These are phyloP conservation scores for Aspergillus sp. DNA, from an alignment of 2,329 filamentous ascomycete genomes.

Conservation along the genomic window DNA sequence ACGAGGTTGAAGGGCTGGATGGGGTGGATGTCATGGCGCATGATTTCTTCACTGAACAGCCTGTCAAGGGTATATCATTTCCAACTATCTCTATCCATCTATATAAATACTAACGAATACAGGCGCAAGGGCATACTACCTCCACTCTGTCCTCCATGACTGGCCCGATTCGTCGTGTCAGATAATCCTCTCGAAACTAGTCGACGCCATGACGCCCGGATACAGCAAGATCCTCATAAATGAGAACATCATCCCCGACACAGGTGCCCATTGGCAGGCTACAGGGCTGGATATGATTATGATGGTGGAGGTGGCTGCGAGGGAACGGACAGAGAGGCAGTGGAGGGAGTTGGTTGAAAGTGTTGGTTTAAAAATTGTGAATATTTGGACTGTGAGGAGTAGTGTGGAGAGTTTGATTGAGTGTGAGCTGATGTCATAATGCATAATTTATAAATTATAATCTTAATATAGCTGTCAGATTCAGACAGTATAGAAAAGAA, in stretches of 20 bases:
- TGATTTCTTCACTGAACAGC: slow-evolving; percentile 45
- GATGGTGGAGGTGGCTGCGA: slow-evolving; percentile 36
- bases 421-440: slow-evolving; percentile 6
- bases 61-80: slow-evolving; percentile 36
- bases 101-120: background rate
- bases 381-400: slow-evolving; percentile 21
- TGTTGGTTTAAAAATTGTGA: slow-evolving; percentile 31
- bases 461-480: too few species aligned
- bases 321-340: slow-evolving; percentile 37
- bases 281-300: slow-evolving; percentile 33
- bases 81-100: background rate
- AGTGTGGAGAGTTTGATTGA: slow-evolving; percentile 19
- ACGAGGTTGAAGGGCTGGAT: slow-evolving; percentile 10
- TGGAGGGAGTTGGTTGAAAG: slow-evolving; percentile 30
- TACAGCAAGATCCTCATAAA: slow-evolving; percentile 42
- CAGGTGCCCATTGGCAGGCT: slow-evolving; percentile 20
- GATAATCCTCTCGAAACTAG: slow-evolving; percentile 24
- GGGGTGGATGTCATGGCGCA: slow-evolving; percentile 30
- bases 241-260: slow-evolving; percentile 39
- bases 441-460: too few species aligned
- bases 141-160: slow-evolving; percentile 30
- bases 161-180: slow-evolving; percentile 12
- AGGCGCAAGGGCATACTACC: slow-evolving; percentile 28
- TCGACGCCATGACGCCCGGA: slow-evolving; percentile 29
- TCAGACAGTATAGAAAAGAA: too few species aligned